Evolutionary conservation across 768 basidiomycete genomes (phyloP).

Genomic region (Crepidotus variabilis): DNA sequence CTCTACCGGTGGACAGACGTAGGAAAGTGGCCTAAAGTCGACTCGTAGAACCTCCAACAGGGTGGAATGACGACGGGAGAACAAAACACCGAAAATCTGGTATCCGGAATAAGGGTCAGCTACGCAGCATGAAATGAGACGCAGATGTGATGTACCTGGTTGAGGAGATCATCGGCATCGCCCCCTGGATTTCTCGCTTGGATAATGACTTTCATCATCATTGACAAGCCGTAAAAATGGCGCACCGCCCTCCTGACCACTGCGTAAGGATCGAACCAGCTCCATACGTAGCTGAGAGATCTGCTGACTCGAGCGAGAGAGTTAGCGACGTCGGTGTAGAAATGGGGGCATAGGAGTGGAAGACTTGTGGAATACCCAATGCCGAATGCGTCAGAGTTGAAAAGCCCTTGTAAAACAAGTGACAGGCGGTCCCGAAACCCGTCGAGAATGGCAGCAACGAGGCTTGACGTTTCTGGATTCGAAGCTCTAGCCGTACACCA

Average conservation of each 20-base stretch:
- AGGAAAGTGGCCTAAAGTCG: too few relatives aligned
- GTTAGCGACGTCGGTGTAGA: neutral
- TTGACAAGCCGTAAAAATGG: neutral
- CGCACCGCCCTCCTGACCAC: neutral
- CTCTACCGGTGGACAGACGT: too few relatives aligned
- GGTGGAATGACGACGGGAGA: neutral
- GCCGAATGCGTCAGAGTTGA: neutral
- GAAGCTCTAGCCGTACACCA: neutral
- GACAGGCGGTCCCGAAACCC: neutral
- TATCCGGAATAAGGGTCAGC: neutral
- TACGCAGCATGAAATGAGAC: too few relatives aligned
- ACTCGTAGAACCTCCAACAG: too few relatives aligned
- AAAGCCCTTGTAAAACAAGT: neutral
- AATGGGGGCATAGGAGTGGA: neutral
- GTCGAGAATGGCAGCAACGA: neutral
- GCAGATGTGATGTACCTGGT: neutral
- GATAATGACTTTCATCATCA: neutral
- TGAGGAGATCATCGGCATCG: neutral
- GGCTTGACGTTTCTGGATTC: neutral
- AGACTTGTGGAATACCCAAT: neutral
- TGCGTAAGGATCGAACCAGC: neutral
- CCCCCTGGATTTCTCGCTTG: neutral
- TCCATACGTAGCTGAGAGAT: neutral
- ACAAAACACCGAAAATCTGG: neutral
- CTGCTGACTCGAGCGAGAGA: neutral